Percentiles rank a stretch among this genome's conserved stretches.
Evolutionary conservation across 768 basidiomycete species (phyloP).

Genomic region (Mycena sanguinolenta): DNA sequence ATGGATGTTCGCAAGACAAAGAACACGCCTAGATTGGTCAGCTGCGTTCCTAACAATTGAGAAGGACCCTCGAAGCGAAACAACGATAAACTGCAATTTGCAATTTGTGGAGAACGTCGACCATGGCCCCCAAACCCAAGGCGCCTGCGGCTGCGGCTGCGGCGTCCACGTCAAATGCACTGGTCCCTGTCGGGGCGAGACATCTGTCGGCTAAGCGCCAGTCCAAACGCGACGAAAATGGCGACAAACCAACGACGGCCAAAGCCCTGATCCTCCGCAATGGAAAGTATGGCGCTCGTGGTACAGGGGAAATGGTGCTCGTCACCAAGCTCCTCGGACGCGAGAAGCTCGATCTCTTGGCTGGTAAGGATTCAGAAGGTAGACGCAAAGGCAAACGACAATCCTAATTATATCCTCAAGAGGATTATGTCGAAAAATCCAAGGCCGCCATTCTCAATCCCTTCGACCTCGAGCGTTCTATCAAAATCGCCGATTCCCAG

Average conservation of each 20-base stretch:
- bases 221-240: conserved; percentile 61
- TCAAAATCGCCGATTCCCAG: conserved; percentile 82
- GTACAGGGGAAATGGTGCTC: conserved; percentile 75
- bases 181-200: conserved; percentile 69
- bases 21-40: no score
- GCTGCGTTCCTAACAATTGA: no score
- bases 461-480: conserved; percentile 71
- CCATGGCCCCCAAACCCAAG: conserved; percentile 44
- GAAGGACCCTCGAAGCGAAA: conserved; percentile 29
- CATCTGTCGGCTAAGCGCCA: conserved; percentile 56
- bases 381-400: conserved; percentile 11
- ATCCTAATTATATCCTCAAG: conserved; percentile 52
- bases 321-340: conserved; percentile 75
- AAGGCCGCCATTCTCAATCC: conserved; percentile 73
- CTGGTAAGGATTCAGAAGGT: conserved; percentile 61
- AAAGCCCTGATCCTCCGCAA: conserved; percentile 82
- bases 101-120: conserved; percentile 24
- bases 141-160: conserved; percentile 21
- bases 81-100: conserved; percentile 9
- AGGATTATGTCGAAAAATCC: conserved; percentile 74
- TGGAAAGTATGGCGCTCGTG: conserved; percentile 79
- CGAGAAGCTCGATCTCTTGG: conserved; percentile 85
- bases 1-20: no score
- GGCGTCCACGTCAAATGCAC: conserved; percentile 55
- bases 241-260: conserved; percentile 73